Evolutionary conservation across 2,329 filamentous ascomycete genomes (phyloP), one percentile per base, ranked within the genome.

Genomic region (Ustulina deusta): DNA sequence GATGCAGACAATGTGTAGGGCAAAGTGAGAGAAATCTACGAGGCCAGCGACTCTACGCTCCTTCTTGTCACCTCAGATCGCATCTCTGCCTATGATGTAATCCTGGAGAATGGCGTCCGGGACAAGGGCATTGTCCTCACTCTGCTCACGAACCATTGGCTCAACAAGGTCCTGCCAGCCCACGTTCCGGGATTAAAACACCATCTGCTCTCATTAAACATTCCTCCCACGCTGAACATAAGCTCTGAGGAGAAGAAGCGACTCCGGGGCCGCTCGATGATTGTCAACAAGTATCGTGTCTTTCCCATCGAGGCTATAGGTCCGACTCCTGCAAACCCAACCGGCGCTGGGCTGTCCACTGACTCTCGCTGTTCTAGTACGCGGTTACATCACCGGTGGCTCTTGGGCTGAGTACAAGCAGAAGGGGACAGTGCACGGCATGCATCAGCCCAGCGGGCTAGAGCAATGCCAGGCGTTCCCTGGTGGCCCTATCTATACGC

Each of bases 81-180:
- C 73, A 96, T 97, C 79, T 97, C 93, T 27, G 96, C 96, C 63
- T 98, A 95, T 84, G 95, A 98, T 86, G 93, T 75, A 2, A 70
- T 75, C 52, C 68, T 75, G 49, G 83, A 87, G 75, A 97, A 96
- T 74, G 83, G 83, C 71, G 83, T 87, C 58, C 82, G 83, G 52
- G 76, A 82, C 76, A 89, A 89, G 81, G 87, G 87, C 72, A 78
- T 79, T 66, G 80, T 87, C 59, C 80, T 88, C 57, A 85, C 82
- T 32, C 76, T 80, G 69, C 74, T 83, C 66, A 79, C 78, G 58
- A 83, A 83, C 15, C 83, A 86, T 74, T 89, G 86, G 86, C 88
- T 89, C 79, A 74, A 78, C 36, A 69, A 58, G 42, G 81, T 86
- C 17, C 81, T 85, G 57, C 74, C 80, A 4, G 74, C 79, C 40